phyloP scores from a whole-genome alignment of 352 stramenopile genomes.

The Aphanomyces astaci region DNA sequence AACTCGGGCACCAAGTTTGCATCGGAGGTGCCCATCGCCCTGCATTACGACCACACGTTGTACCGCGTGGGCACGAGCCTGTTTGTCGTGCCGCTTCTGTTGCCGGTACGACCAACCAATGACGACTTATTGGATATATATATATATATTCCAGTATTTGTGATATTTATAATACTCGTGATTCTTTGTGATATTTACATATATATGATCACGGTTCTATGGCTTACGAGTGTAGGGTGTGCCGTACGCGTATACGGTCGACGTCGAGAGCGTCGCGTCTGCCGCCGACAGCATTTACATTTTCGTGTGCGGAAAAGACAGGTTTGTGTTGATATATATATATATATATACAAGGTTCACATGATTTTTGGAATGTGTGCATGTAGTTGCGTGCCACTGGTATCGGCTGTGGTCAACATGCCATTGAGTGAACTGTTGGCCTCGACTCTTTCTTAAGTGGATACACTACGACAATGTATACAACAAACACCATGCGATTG shows the following conservation, averaged over 20 bases:
- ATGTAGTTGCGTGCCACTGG: slow-evolving; percentile 60
- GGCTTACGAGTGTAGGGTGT: no score
- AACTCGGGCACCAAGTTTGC: slow-evolving; percentile 62
- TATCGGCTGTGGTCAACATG: slow-evolving; percentile 78
- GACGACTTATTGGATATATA: no score
- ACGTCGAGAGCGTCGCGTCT: slow-evolving; percentile 64
- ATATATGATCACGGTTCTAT: no score
- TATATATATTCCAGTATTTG: no score
- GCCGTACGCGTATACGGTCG: slow-evolving; percentile 55
- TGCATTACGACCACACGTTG: slow-evolving; percentile 71
- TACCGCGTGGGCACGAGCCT: slow-evolving; percentile 64
- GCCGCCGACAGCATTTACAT: slow-evolving; percentile 71
- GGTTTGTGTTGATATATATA: slow-evolving; percentile 29
- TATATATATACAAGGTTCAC: not conserved
- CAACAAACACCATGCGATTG: no score
- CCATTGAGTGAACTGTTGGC: slow-evolving; percentile 48
- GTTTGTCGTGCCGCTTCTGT: slow-evolving; percentile 51
- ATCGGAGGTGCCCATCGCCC: slow-evolving; percentile 53
- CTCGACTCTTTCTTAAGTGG: not conserved
- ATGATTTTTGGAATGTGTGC: slow-evolving; percentile 7
- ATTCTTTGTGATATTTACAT: no score
- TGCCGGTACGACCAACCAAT: slow-evolving; percentile 57
- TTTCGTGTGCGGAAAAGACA: slow-evolving; percentile 78
- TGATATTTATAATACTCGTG: no score
- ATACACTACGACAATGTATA: not conserved